Evolutionary conservation across 345 rosid genomes (phyloP).

Genomic region (Alliaria petiolata): DNA sequence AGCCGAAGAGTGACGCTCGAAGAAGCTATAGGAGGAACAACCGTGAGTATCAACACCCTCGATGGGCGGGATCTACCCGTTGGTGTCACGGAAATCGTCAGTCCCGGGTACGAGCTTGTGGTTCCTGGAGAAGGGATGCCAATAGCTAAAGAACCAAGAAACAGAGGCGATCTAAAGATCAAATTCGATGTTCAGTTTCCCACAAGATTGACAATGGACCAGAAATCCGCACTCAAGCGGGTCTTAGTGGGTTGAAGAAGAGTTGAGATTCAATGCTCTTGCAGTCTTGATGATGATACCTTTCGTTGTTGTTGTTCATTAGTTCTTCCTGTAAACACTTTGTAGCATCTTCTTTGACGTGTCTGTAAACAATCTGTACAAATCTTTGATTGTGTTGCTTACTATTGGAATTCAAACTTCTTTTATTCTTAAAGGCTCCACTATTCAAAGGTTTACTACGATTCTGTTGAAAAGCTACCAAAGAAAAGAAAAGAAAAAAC

Average conservation of each 20-base stretch:
- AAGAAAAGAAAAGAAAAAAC: neutral
- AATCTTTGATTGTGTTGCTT: constrained; percentile 5
- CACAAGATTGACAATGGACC: constrained; percentile 57
- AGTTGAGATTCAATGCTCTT: neutral
- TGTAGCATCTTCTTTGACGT: neutral
- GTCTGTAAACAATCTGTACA: constrained; percentile 7
- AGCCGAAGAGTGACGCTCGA: constrained; percentile 59
- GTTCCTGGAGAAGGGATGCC: constrained; percentile 94
- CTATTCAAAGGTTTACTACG: constrained; percentile 1
- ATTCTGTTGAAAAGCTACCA: neutral
- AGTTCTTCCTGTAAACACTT: neutral
- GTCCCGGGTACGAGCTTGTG: constrained; percentile 78
- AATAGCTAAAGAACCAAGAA: constrained; percentile 69
- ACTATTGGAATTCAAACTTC: neutral
- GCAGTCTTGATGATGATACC: neutral
- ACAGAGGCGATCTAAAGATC: constrained; percentile 69
- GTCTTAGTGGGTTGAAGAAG: constrained; percentile 53
- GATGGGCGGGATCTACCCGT: constrained; percentile 63
- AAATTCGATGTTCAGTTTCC: constrained; percentile 91
- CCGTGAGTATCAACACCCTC: constrained; percentile 53
- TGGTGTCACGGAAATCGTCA: constrained; percentile 62
- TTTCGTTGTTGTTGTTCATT: neutral
- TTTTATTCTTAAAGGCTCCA: neutral
- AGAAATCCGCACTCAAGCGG: constrained; percentile 68
- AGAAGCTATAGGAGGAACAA: constrained; percentile 87